A percentile compares a stretch with the other conserved stretches of the same genome.
Evolutionary conservation across 441 rosid species (phyloP).

Genomic region (Erodium texanum): DNA sequence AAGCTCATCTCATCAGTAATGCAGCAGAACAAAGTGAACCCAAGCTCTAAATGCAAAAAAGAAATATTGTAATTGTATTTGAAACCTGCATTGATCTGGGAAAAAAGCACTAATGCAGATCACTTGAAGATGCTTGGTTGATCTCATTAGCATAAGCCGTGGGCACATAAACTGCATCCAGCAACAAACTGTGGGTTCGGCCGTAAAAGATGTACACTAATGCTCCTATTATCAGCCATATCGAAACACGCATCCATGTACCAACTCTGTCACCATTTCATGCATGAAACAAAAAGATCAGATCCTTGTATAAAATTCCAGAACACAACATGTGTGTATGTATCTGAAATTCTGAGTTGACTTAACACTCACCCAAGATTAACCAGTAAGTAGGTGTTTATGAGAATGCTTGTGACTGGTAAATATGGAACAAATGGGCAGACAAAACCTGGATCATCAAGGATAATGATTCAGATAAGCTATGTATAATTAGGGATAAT

Average conservation of each 20-base stretch:
- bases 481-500: too few species aligned
- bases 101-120: too few species aligned
- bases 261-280: constrained; percentile 31
- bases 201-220: constrained; percentile 50
- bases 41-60: too few species aligned
- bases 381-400: constrained; percentile 56
- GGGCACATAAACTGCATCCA: constrained; percentile 35
- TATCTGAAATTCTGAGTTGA: neutral
- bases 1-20: too few species aligned
- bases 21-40: too few species aligned
- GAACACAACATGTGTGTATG: neutral
- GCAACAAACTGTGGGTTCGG: constrained; percentile 47
- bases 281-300: neutral
- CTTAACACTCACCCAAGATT: constrained; percentile 52
- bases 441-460: constrained; percentile 41
- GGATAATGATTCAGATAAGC: neutral
- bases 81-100: too few species aligned
- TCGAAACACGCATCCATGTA: constrained; percentile 60
- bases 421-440: constrained; percentile 65
- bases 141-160: constrained; percentile 26
- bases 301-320: neutral
- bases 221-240: constrained; percentile 55
- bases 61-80: too few species aligned
- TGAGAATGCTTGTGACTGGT: constrained; percentile 55
- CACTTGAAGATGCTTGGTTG: too few species aligned